Percentiles rank a stretch among this genome's conserved stretches.
These are phyloP conservation scores for Flaveria brownii DNA, from an alignment of 129 eudicot species.

Conservation along the genomic window DNA sequence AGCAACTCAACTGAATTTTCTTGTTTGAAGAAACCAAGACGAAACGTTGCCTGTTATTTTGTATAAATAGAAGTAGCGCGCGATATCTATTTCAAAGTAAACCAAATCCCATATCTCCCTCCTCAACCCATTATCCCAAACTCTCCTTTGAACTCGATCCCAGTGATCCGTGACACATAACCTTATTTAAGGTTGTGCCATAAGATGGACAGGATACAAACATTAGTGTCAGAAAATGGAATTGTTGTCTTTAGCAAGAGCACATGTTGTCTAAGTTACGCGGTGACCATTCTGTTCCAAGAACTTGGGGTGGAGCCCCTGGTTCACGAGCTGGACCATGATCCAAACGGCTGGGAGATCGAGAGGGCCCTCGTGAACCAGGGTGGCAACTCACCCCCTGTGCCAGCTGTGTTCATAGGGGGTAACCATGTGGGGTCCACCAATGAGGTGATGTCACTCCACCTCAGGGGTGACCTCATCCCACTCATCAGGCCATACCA, in stretches of 20 bases:
- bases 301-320: slow-evolving; percentile 52
- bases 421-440: slow-evolving; percentile 78
- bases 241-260: slow-evolving; percentile 69
- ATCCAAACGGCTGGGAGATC: slow-evolving; percentile 63
- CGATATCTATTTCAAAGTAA: slow-evolving; percentile 35
- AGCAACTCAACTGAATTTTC: slow-evolving; percentile 50
- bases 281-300: slow-evolving; percentile 61
- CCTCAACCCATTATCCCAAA: slow-evolving; percentile 24
- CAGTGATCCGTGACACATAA: slow-evolving; percentile 1
- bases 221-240: slow-evolving; percentile 62
- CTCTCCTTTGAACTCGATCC: slow-evolving; percentile 29
- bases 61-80: slow-evolving; percentile 46
- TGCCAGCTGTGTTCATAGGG: slow-evolving; percentile 69
- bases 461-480: slow-evolving; percentile 69
- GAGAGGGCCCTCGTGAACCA: slow-evolving; percentile 61
- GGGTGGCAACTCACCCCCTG: slow-evolving; percentile 52
- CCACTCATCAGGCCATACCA: slow-evolving; percentile 68
- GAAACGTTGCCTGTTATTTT: slow-evolving; percentile 27
- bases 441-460: slow-evolving; percentile 92
- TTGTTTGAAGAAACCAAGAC: slow-evolving; percentile 34
- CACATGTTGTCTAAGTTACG: slow-evolving; percentile 70
- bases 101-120: slow-evolving; percentile 39
- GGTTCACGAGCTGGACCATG: slow-evolving; percentile 60
- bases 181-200: slow-evolving; percentile 8
- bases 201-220: slow-evolving; percentile 55